Evolutionary conservation across 73 alveolate species (phyloP), one percentile per base, ranked within the genome.

Genomic region (Tetrahymena malaccensis): DNA sequence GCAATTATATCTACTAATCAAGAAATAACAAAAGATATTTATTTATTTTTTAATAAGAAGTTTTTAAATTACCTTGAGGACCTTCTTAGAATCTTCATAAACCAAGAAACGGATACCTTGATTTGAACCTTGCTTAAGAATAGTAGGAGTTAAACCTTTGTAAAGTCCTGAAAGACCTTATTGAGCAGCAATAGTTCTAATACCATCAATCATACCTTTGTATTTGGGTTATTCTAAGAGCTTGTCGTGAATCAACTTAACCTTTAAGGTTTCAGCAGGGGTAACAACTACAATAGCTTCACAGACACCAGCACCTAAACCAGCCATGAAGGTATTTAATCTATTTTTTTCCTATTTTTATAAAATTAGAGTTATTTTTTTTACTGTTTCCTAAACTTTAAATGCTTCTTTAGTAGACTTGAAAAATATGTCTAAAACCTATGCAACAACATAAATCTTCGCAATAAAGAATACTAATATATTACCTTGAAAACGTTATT

Each of bases 251-350:
- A 98, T 97, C 93, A 98, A 95, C 93, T 98, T 98, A 25, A 98
- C 98, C 96, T 98, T 98, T 85, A 98, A 94, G 58, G 99, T 98
- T 93, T 98, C 99, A 96, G 97, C 97, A 25, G 99, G 99, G 83
- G 99, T 98, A n/a, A 98, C 99, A 21, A 98, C 99, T 10, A 98
- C 89, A n/a, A 97, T 43, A 16, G 99, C 98, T 94, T 98, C 99
- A 35, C 96, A 93, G 34, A 98, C 99, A 38, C 99, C 99, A 11
- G 99, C 99, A 9, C 96, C 93, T 15, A 98, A 95, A 35, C 99
- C 99, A 85, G 99, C 98, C 93, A 58, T 38, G 97, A 98, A 98
- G 85, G 98, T 97, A 94, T 97, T 35, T 10, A 95, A 9, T 95
- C 97, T 95, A 93, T 94, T 95, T 43, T 85, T 95, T 95, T 94